Base-by-base conservation (phyloP, 208 protist species). In the Trypanosoma grayi region DNA sequence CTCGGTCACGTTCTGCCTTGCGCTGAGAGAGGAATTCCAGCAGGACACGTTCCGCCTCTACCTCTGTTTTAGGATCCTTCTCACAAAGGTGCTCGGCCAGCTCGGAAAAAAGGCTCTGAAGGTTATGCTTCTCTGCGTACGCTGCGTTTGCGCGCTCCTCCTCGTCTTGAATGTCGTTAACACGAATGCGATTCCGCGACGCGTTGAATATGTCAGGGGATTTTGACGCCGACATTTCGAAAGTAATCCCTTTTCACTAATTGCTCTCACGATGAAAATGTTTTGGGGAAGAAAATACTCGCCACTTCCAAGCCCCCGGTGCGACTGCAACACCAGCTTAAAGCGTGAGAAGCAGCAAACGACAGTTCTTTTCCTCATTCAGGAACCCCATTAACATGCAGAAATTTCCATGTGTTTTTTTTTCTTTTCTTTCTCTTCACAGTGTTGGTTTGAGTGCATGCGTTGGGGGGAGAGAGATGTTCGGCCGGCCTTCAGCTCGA, bases 21-120 rank as follows among this genome's bases (percentile, higher is more conserved):
- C 86, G 83, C 50, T 88, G 80, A 0, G 83, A 83, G 14, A 93
- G 70, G n/a, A 93, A 63, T 48, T 90, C 86, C 27, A 90, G 62
- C 24, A 93, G 62, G 31, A 85, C 61, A 6, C 80, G 77, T 67
- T 93, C 83, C 28, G 86, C 81, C 46, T 90, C 79, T 28, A 81
- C 66, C 60, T 90, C 83, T 40, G 86, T 88, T 59, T 82, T 83
- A 1, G 81, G 83, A 41, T 90, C 80, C 59, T 91, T 89, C 44
- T 91, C 83, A 25, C 66, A 70, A 14, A 93, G 60, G 46, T 90
- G 73, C n/a, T 58, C 60, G 25, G 83, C 83, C 58, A 93, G 85
- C 55, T 93, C 87, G 18, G 66, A 55, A 67, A 90, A 90, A 27
- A 91, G 75, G 0, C 70, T 60, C 62, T 86, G 87, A 27, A 91